phyloP scores from a whole-genome alignment of 2,329 filamentous ascomycete species.

The Magnaporthiopsis rhizophila region DNA sequence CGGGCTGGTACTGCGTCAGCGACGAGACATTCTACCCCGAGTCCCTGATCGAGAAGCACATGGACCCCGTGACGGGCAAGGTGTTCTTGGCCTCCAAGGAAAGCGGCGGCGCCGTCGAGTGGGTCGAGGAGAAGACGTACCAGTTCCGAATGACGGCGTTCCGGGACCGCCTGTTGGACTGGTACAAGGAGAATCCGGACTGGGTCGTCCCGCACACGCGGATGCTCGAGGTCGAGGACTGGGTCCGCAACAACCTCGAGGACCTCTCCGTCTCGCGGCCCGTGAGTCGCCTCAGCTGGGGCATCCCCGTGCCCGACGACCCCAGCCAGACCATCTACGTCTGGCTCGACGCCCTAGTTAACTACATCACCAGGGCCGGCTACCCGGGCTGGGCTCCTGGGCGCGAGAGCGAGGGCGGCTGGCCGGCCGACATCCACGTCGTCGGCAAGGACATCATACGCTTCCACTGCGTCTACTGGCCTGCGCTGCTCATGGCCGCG shows the following conservation, averaged over 20 bases:
- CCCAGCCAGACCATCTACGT: conserved; percentile 88
- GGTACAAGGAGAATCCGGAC: conserved; percentile 68
- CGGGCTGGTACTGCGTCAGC: conserved; percentile 94
- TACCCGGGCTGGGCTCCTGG: conserved; percentile 69
- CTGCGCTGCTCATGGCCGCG: conserved; percentile 85
- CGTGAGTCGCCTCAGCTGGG: conserved; percentile 70
- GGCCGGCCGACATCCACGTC: conserved; percentile 88
- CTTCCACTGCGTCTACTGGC: conserved; percentile 98
- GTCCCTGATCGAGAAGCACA: conserved; percentile 60
- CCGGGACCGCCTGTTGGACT: conserved; percentile 65
- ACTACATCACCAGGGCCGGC: conserved; percentile 82
- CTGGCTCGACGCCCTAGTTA: conserved; percentile 93
- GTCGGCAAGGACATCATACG: conserved; percentile 95
- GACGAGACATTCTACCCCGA: conserved; percentile 95
- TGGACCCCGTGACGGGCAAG: conserved; percentile 73
- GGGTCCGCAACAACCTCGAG: conserved; percentile 69
- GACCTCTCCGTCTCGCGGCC: conserved; percentile 84
- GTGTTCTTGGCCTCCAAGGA: conserved; percentile 78
- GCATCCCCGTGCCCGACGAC: conserved; percentile 81
- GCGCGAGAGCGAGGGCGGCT: conserved; percentile 54
- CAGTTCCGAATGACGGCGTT: conserved; percentile 87
- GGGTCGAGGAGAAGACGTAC: conserved; percentile 89
- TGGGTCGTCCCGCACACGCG: conserved; percentile 68
- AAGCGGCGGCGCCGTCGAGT: conserved; percentile 89
- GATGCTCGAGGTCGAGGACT: conserved; percentile 70